A percentile compares a stretch with the other conserved stretches of the same genome.
phyloP scores from a whole-genome alignment of 2,329 filamentous ascomycete species.

The Madurella fahalii region DNA sequence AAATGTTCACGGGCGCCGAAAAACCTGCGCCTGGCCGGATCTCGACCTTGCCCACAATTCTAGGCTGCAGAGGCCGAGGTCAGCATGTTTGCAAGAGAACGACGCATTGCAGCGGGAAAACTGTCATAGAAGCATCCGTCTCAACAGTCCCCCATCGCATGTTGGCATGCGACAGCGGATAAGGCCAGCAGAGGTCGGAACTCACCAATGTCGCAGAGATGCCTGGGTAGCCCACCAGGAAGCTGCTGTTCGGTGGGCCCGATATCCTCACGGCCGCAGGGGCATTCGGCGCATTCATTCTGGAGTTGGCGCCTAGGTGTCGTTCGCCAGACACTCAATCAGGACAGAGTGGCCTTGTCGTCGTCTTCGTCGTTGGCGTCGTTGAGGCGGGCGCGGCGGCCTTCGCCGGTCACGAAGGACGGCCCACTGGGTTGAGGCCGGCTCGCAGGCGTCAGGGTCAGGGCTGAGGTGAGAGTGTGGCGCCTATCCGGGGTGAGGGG shows the following conservation, averaged over 20 bases:
- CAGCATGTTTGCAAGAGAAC: slow-evolving; percentile 10
- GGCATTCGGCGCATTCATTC: slow-evolving; percentile 25
- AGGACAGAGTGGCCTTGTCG: not conserved
- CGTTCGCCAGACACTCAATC: slow-evolving; percentile 8
- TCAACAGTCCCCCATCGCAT: too few relatives aligned
- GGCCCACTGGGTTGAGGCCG: slow-evolving; percentile 20
- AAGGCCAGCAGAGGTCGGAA: slow-evolving; percentile 28
- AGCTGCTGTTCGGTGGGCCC: slow-evolving; percentile 94
- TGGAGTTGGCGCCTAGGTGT: slow-evolving; percentile 20
- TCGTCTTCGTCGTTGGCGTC: slow-evolving; percentile 11
- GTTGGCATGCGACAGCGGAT: slow-evolving; percentile 6
- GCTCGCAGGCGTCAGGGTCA: slow-evolving; percentile 25
- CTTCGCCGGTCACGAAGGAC: slow-evolving; percentile 26
- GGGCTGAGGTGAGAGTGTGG: slow-evolving; percentile 15
- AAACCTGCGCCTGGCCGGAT: slow-evolving; percentile 82
- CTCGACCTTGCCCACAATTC: slow-evolving; percentile 97
- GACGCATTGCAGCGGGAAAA: not conserved
- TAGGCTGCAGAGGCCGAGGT: slow-evolving; percentile 56
- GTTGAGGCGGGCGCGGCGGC: slow-evolving; percentile 13
- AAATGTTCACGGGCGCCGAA: slow-evolving; percentile 85
- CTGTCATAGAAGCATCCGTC: not conserved
- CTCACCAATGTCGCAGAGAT: slow-evolving; percentile 95
- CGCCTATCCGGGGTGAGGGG: slow-evolving; percentile 16
- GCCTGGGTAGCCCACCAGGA: slow-evolving; percentile 93
- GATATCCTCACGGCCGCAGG: slow-evolving; percentile 77